Evolutionary conservation across 2,329 filamentous ascomycete genomes (phyloP).

Genomic region (Trichoderma harzianum): DNA sequence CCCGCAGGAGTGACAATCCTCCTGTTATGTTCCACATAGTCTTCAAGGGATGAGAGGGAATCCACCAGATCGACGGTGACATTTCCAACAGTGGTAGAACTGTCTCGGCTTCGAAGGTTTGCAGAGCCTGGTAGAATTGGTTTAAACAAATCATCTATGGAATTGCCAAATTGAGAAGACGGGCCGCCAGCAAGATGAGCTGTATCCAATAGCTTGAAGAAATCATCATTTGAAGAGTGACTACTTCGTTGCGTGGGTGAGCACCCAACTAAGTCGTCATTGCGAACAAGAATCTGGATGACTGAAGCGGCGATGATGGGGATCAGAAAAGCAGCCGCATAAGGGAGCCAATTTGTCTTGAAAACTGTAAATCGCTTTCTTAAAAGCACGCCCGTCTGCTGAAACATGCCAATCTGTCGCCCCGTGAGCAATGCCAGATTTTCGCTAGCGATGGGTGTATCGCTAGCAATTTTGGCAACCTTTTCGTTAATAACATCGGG

Average conservation of each 20-base stretch:
- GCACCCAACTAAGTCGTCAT: conserved; percentile 49
- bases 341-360: conserved; percentile 57
- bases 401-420: conserved; percentile 52
- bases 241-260: conserved; percentile 26
- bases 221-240: conserved; percentile 18
- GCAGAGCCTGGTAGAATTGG: conserved; percentile 14
- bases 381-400: conserved; percentile 61
- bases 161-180: conserved; percentile 20
- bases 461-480: neutral
- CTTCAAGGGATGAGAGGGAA: conserved; percentile 62
- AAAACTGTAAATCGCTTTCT: conserved; percentile 63
- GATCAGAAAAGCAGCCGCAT: conserved; percentile 67
- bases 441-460: neutral
- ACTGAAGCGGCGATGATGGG: conserved; percentile 72
- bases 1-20: conserved; percentile 70
- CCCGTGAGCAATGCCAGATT: conserved; percentile 47
- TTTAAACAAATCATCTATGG: conserved; percentile 18
- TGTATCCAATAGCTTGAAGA: conserved; percentile 23
- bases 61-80: conserved; percentile 31
- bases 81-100: conserved; percentile 10
- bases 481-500: conserved; percentile 8
- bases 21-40: conserved; percentile 59
- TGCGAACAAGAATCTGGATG: conserved; percentile 67
- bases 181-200: conserved; percentile 26
- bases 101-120: conserved; percentile 16